Percentiles rank a stretch among this genome's conserved stretches.
Evolutionary conservation across 805 yeast species (phyloP).

Genomic region (Ogataea parapolymorpha): DNA sequence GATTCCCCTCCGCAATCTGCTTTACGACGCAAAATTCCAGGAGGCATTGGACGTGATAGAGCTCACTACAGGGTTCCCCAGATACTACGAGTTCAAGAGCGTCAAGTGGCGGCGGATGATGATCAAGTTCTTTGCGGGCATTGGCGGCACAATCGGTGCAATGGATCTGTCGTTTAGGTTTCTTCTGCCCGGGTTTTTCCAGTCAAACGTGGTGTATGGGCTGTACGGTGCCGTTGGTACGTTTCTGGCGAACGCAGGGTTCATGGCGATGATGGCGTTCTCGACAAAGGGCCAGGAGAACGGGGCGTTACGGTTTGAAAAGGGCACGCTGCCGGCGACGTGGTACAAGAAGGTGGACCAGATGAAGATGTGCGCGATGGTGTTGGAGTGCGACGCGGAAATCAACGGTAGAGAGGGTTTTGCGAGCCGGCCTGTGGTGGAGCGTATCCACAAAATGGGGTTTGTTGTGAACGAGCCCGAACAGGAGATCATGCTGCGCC

Average conservation of each 20-base stretch:
- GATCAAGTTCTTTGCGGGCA: slow-evolving; percentile 41
- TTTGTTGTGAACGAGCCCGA: slow-evolving; percentile 49
- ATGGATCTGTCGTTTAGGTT: slow-evolving; percentile 45
- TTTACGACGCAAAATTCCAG: slow-evolving; percentile 55
- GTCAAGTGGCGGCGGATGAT: slow-evolving; percentile 29
- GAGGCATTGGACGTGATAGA: slow-evolving; percentile 58
- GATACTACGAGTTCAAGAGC: slow-evolving; percentile 41
- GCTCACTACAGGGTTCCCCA: slow-evolving; percentile 54
- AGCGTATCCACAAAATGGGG: slow-evolving; percentile 35
- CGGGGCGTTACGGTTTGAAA: slow-evolving; percentile 58
- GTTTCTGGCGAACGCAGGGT: slow-evolving; percentile 46
- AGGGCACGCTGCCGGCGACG: slow-evolving; percentile 59
- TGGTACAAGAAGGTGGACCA: slow-evolving; percentile 69
- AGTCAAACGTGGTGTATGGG: slow-evolving; percentile 39
- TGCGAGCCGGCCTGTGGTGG: slow-evolving; percentile 32
- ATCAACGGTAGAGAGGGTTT: slow-evolving; percentile 44
- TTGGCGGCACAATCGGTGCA: slow-evolving; percentile 38
- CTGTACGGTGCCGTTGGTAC: slow-evolving; percentile 47
- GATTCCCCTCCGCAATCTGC: slow-evolving; percentile 61
- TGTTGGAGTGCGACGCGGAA: slow-evolving; percentile 62
- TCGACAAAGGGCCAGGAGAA: slow-evolving; percentile 47
- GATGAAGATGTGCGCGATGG: slow-evolving; percentile 59
- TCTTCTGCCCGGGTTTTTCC: slow-evolving; percentile 32
- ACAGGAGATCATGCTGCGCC: slow-evolving; percentile 67
- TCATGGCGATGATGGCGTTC: slow-evolving; percentile 41